Percentiles rank a stretch among this genome's conserved stretches.
Evolutionary conservation across 805 yeast species (phyloP).

Genomic region (Scheffersomyces ergatensis): DNA sequence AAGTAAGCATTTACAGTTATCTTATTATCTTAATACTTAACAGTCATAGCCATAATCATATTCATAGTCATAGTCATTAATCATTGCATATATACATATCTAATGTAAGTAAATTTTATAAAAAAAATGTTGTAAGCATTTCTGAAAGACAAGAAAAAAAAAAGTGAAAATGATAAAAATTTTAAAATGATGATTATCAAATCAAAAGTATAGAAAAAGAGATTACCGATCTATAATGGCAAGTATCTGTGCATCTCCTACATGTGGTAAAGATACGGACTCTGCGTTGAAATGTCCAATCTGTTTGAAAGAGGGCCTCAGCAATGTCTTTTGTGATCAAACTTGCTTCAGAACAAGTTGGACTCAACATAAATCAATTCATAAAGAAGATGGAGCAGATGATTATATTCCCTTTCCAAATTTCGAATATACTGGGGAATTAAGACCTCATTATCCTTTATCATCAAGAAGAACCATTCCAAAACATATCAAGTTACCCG

Average conservation of each 20-base stretch:
- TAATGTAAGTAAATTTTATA: too few relatives aligned
- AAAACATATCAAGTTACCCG: conserved; percentile 69
- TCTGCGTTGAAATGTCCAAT: conserved; percentile 86
- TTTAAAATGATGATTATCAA: too few relatives aligned
- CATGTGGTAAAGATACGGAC: conserved; percentile 79
- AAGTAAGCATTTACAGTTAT: too few relatives aligned
- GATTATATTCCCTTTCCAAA: conserved; percentile 85
- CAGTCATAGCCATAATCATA: not conserved
- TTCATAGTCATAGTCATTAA: not conserved
- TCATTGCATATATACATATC: too few relatives aligned
- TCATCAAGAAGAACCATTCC: conserved; percentile 72
- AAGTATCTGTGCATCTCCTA: conserved; percentile 65
- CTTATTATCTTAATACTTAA: too few relatives aligned
- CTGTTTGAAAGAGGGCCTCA: conserved; percentile 71
- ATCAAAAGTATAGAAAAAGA: too few relatives aligned
- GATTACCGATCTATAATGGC: too few relatives aligned
- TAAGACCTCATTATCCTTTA: conserved; percentile 81
- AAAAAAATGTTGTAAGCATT: too few relatives aligned
- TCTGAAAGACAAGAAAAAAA: too few relatives aligned
- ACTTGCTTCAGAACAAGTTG: conserved; percentile 74
- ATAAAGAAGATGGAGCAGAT: conserved; percentile 53
- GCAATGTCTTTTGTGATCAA: conserved; percentile 76
- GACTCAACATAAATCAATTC: conserved; percentile 72
- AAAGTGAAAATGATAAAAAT: too few relatives aligned
- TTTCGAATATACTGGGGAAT: conserved; percentile 67